Evolutionary conservation across 495 filamentous ascomycete species (phyloP).

Genomic region (Neurospora discreta): DNA sequence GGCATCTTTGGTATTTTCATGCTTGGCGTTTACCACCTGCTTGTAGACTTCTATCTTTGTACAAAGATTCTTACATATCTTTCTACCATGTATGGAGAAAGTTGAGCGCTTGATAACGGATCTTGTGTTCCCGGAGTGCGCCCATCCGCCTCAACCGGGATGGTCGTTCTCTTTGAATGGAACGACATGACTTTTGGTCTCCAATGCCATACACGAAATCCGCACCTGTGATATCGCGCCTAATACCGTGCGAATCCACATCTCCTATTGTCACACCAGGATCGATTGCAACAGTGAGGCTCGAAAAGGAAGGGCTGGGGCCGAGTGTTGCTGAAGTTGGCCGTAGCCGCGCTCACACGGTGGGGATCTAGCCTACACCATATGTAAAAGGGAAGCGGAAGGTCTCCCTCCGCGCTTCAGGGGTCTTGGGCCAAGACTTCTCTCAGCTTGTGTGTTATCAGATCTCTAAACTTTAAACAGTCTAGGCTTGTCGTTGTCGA

Average conservation of each 20-base stretch:
- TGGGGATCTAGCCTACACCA: slow-evolving; percentile 18
- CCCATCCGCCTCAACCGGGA: background rate
- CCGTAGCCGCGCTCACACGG: slow-evolving; percentile 3
- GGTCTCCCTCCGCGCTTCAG: slow-evolving; percentile 19
- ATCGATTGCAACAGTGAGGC: background rate
- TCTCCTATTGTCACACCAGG: background rate
- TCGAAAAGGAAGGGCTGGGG: background rate
- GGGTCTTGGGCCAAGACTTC: background rate
- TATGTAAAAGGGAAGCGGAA: slow-evolving; percentile 20
- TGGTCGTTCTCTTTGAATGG: background rate
- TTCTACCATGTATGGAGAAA: background rate
- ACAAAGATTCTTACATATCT: background rate
- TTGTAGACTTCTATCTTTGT: background rate
- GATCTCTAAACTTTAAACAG: background rate
- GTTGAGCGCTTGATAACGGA: background rate
- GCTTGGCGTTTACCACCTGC: background rate
- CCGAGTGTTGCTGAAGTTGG: background rate
- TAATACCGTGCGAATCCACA: background rate
- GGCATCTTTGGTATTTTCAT: slow-evolving; percentile 1
- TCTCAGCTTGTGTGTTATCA: background rate
- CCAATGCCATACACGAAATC: background rate
- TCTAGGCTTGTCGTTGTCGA: background rate
- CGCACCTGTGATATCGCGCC: background rate
- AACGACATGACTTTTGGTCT: background rate
- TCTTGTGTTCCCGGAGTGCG: background rate